A percentile compares a stretch with the other conserved stretches of the same genome.
Conservation (phyloP, 768 basidiomycete species). For the Sarcodon aspratus region DNA sequence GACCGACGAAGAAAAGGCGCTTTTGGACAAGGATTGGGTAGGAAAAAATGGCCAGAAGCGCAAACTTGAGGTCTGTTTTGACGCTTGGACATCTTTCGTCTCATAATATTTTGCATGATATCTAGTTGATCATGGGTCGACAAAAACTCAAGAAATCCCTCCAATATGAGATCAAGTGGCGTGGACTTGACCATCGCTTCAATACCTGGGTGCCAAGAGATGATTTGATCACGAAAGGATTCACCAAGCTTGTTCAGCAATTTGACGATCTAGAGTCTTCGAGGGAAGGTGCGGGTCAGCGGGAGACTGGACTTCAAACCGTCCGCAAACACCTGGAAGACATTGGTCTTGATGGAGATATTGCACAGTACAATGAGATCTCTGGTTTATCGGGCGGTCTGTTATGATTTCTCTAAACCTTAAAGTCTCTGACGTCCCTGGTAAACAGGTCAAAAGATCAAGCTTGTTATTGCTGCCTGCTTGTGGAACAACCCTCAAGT, state of each 20-base stretch:
- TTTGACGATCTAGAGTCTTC: conserved; percentile 97
- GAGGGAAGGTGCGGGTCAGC: conserved; percentile 85
- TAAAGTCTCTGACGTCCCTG: neutral
- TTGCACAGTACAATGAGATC: conserved; percentile 97
- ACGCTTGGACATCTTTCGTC: conserved; percentile 1
- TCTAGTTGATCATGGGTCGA: conserved; percentile 77
- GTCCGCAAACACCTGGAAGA: conserved; percentile 92
- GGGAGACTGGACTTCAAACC: conserved; percentile 71
- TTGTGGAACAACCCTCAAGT: conserved; percentile 95
- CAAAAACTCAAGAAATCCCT: conserved; percentile 95
- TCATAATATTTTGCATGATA: neutral
- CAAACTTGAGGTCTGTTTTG: conserved; percentile 69
- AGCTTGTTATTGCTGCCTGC: conserved; percentile 88
- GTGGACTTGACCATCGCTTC: conserved; percentile 70
- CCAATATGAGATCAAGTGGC: conserved; percentile 89
- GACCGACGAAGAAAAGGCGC: conserved; percentile 71
- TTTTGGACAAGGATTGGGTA: conserved; percentile 79
- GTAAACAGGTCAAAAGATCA: conserved; percentile 84
- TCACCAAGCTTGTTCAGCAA: conserved; percentile 81
- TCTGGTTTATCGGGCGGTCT: conserved; percentile 85
- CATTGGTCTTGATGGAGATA: conserved; percentile 93
- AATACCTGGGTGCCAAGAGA: conserved; percentile 93
- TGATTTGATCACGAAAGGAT: conserved; percentile 75
- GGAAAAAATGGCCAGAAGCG: conserved; percentile 87
- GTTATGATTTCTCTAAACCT: conserved; percentile 8